Percentiles rank a stretch among this genome's conserved stretches.
Conservation (phyloP, 2,329 filamentous ascomycete genomes). For the Aspergillus arachidicola region DNA sequence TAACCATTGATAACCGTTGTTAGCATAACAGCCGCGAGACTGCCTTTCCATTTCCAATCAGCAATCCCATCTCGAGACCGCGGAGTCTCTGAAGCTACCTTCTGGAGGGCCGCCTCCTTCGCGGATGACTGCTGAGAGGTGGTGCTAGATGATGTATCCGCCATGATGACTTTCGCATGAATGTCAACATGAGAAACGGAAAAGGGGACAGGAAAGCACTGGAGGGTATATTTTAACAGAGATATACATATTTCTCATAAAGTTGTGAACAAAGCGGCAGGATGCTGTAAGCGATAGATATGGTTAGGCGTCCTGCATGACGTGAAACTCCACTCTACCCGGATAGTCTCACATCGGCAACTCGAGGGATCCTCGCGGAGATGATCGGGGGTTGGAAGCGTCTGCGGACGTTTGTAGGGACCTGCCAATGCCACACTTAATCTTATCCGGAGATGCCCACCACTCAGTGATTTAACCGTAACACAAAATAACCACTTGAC, state of each 20-base stretch:
- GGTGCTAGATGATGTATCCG: not conserved
- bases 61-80: not conserved
- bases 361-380: not conserved
- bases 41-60: slow-evolving; percentile 19
- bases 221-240: not conserved
- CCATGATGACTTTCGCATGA: not conserved
- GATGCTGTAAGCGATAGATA: not conserved
- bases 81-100: not conserved
- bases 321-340: too few relatives aligned
- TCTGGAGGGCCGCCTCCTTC: not conserved
- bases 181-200: not conserved
- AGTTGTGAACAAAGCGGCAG: not conserved
- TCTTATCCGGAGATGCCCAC: fast-evolving
- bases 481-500: too few relatives aligned
- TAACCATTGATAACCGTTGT: slow-evolving; percentile 17
- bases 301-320: not conserved
- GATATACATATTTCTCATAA: not conserved
- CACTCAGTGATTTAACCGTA: too few relatives aligned
- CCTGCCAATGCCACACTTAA: too few relatives aligned
- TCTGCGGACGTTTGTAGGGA: too few relatives aligned
- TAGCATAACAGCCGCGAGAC: slow-evolving; percentile 12
- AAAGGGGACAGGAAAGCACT: too few relatives aligned
- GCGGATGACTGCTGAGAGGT: not conserved
- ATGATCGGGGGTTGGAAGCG: too few relatives aligned
- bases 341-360: not conserved